Evolutionary conservation across 106 monocot species (phyloP).

Genomic region (Ottelia alismoides): DNA sequence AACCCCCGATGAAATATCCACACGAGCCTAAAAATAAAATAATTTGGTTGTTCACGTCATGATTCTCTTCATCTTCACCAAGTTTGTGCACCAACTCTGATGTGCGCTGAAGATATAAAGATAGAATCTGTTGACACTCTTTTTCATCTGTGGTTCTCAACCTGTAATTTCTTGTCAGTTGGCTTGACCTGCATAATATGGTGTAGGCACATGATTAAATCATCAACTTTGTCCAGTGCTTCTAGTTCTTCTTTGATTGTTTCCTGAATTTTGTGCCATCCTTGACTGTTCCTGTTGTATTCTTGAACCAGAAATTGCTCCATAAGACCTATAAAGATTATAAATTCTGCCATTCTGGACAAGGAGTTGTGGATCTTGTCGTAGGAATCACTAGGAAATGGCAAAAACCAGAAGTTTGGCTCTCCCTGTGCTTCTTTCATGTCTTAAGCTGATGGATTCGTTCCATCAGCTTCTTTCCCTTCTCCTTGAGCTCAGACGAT

Average conservation of each 20-base stretch:
- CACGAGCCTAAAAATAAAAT: background rate
- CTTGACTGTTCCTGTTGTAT: too few relatives aligned
- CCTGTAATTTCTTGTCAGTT: background rate
- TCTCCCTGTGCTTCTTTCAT: too few relatives aligned
- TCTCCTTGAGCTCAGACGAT: too few relatives aligned
- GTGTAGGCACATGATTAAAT: constrained; percentile 3
- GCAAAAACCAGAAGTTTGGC: too few relatives aligned
- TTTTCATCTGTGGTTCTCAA: background rate
- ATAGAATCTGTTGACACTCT: background rate
- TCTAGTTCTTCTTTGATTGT: background rate
- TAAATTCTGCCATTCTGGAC: too few relatives aligned
- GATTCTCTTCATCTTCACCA: background rate
- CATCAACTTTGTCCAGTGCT: background rate
- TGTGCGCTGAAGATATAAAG: background rate
- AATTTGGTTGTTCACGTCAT: background rate
- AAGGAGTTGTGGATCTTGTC: too few relatives aligned
- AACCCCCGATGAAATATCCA: constrained; percentile 3
- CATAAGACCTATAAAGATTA: too few relatives aligned
- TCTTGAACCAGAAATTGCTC: too few relatives aligned
- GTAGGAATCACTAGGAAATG: too few relatives aligned
- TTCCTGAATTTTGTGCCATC: background rate
- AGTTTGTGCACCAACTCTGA: background rate
- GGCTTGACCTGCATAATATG: background rate
- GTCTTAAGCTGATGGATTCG: too few relatives aligned
- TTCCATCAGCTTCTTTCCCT: too few relatives aligned